Evolutionary conservation across 2,329 filamentous ascomycete genomes (phyloP), one percentile per base, ranked within the genome.

Genomic region (Aspergillus fructus): DNA sequence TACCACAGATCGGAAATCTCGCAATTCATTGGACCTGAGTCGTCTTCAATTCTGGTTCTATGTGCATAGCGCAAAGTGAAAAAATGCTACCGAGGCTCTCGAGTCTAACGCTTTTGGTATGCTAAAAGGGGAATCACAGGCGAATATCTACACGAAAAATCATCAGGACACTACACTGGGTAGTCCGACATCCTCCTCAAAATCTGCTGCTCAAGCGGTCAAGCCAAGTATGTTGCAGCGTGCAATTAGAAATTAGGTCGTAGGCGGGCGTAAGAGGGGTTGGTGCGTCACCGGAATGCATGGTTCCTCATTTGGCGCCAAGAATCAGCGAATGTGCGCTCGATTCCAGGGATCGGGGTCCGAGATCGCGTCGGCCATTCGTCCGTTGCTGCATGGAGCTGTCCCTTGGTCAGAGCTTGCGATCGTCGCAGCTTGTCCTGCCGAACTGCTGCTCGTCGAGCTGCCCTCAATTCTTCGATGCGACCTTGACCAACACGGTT

Each of bases 401-500:
- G 66, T 30, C 71, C 71, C 56, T 74, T 71, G 48, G 63, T 69
- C 49, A 71, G 59, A 19, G 75, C 68, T 27, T 71, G 63, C 21
- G 75, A 78, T 24, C 72, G 68, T 19, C 75, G 69, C 56, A 74
- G 59, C 61, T 75, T 76, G 46, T 77, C 74, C 60, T 76, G 69
- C 41, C 75, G 69, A 39, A 77, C 72, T 3, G 75, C 73, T 5
- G 82, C 79, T 49, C 88, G 83, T 49, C 90, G 83, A 68, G 92
- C 87, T 47, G 85, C 81, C 48, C 93, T 81, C 60, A 89, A 84
- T 64, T 87, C 83, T 64, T 97, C 92, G 58, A 97, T 90, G 4
- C 86, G 84, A 15, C 89, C 88, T 71, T 96, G 91, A 67, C 87
- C 92, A 17, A 97, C 79, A 66, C 92, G 88, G 68, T 92, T 90